A percentile compares a stretch with the other conserved stretches of the same genome.
Conservation (phyloP, 1,139 yeast species). For the Taiozyma sp. region DNA sequence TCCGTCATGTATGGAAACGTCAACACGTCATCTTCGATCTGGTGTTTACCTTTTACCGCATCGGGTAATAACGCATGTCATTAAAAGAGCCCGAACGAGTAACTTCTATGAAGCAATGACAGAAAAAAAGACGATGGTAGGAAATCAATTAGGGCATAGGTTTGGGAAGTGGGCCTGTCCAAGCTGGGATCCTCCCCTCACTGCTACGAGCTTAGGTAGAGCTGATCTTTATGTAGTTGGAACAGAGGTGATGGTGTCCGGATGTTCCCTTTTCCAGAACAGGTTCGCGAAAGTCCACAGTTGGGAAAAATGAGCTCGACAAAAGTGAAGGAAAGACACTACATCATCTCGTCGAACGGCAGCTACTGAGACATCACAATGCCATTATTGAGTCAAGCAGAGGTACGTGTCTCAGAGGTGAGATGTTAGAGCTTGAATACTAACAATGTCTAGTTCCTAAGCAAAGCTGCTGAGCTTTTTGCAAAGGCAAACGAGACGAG, state of each 20-base stretch:
- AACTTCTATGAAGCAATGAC: background rate
- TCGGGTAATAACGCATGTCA: background rate
- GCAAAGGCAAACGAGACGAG: constrained; percentile 30
- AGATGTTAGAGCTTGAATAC: background rate
- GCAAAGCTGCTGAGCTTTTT: constrained; percentile 30
- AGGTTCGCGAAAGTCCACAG: background rate
- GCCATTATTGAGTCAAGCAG: constrained; percentile 17
- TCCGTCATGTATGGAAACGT: background rate
- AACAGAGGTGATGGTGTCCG: background rate
- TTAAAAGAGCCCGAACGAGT: background rate
- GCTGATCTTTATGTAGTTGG: no score
- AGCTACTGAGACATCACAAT: constrained; percentile 2
- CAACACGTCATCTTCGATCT: background rate
- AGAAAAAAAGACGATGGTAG: background rate
- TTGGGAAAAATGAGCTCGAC: background rate
- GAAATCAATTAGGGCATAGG: background rate
- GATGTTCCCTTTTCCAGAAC: background rate
- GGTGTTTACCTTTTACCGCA: constrained; percentile 7
- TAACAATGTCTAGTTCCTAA: constrained; percentile 29
- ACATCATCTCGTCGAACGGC: background rate
- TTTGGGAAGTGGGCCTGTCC: background rate
- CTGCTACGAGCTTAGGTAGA: background rate
- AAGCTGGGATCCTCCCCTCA: background rate
- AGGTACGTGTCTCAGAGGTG: constrained; percentile 11
- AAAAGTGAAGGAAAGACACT: background rate